Evolutionary conservation across 768 basidiomycete genomes (phyloP), one percentile per base, ranked within the genome.

Genomic region (Suillus brevipes): DNA sequence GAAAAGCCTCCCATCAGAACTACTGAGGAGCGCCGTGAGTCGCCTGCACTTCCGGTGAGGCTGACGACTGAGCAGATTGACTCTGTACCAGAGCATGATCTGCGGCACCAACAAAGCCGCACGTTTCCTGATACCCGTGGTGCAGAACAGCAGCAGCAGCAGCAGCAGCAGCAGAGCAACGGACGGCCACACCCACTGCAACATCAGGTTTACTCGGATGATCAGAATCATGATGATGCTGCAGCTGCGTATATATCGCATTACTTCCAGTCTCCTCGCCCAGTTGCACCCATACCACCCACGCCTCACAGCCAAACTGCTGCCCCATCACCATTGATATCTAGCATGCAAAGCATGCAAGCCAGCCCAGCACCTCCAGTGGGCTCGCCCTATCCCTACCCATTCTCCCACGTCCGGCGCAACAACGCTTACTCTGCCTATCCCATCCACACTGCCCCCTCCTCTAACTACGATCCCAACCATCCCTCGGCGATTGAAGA

Each of bases 381-480:
- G 6, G 90, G 91, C 10, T 93, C 92, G 5, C 92, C 92, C 2
- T 92, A 91, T 65, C 92, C 91, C 0, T 90, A 87, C 73, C 90
- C 90, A 0, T 94, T 87, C 77, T 82, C 84, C 18, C 91, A 92
- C 64, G 87, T 92, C 52, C 86, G 85, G 28, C 85, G 91, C 0
- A 82, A 81, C 53, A 74, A 82, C 53, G 72, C 76, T 10, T 81
- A 80, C 53, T 66, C 78, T 1, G 74, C 73, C 4, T 78, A 79
- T 47, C 68, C 72, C 79, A 81, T 74, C 68, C 80, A 66, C 78
- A 78, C 73, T 71, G 87, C 71, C 77, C 80, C 57, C 65, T 78
- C 66, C 0, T 68, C 81, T 52, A 77, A 68, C 38, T 78, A 78
- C 43, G 82, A 80, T 63, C 75, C 77, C 52, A 82, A 83, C 65